These are phyloP conservation scores for Botrytis pseudocinerea DNA, from an alignment of 2,329 filamentous ascomycete genomes.

Conservation along the genomic window DNA sequence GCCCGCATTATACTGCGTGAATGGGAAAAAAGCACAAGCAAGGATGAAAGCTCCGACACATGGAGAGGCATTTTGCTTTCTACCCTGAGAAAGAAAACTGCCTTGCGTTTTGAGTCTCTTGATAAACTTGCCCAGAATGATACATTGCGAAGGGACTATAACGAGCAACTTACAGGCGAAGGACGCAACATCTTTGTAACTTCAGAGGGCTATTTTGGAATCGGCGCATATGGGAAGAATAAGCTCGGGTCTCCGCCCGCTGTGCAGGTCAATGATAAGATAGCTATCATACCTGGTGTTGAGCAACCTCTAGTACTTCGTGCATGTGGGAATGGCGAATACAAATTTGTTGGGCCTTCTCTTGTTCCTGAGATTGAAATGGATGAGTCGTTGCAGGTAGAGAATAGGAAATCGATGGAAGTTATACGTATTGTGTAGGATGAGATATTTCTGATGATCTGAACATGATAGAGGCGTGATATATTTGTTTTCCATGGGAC, in stretches of 20 bases:
- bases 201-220: background rate
- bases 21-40: background rate
- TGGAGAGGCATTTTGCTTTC: background rate
- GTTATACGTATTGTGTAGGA: background rate
- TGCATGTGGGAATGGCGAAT: background rate
- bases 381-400: background rate
- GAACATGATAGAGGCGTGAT: fast-evolving
- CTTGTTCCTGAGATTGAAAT: background rate
- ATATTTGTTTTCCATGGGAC: background rate
- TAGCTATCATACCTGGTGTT: background rate
- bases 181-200: background rate
- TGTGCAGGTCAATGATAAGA: background rate
- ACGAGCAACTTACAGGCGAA: background rate
- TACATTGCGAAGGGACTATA: background rate
- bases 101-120: background rate
- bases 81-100: background rate
- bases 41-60: background rate
- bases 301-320: background rate
- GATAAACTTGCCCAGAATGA: background rate
- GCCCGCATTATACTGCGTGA: background rate
- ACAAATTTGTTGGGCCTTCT: background rate
- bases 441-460: background rate
- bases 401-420: background rate
- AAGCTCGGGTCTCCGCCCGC: fast-evolving
- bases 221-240: background rate